phyloP scores from a whole-genome alignment of 2,329 filamentous ascomycete genomes.

The Truncatella angustata region DNA sequence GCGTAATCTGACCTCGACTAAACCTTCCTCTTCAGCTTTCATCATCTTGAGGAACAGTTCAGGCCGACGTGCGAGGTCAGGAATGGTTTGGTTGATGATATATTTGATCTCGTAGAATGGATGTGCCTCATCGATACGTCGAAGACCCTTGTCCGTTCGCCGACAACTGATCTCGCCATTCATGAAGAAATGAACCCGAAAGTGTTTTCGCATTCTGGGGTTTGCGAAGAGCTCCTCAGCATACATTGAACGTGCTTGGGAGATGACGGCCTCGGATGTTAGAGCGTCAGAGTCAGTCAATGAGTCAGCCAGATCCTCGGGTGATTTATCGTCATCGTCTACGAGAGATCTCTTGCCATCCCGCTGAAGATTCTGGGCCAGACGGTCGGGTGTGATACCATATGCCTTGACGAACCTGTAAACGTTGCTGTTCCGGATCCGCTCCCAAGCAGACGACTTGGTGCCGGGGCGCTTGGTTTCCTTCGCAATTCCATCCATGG shows the following conservation, averaged over 20 bases:
- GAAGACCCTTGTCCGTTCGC: conserved; percentile 89
- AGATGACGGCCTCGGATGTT: conserved; percentile 73
- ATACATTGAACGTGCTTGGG: conserved; percentile 82
- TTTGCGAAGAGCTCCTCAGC: conserved; percentile 86
- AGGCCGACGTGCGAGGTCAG: conserved; percentile 76
- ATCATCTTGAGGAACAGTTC: conserved; percentile 96
- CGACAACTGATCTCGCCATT: conserved; percentile 82
- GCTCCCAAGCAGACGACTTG: conserved; percentile 77
- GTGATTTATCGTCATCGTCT: conserved; percentile 77
- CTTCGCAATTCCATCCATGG: conserved; percentile 60
- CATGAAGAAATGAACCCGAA: conserved; percentile 80
- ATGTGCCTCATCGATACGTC: conserved; percentile 90
- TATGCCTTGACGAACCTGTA: conserved; percentile 85
- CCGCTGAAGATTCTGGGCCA: conserved; percentile 82
- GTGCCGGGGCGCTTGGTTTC: conserved; percentile 79
- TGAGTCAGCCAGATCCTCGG: conserved; percentile 83
- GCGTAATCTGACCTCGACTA: conserved; percentile 80
- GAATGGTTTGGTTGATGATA: conserved; percentile 81
- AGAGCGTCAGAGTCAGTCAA: conserved; percentile 71
- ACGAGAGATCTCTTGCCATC: conserved; percentile 68
- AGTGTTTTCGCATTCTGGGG: conserved; percentile 84
- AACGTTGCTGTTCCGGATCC: conserved; percentile 75
- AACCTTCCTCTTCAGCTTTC: conserved; percentile 89
- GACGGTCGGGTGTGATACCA: conserved; percentile 82
- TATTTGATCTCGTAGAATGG: conserved; percentile 99